Conservation (phyloP, 129 eudicot species). For the Oenanthe sinensis region DNA sequence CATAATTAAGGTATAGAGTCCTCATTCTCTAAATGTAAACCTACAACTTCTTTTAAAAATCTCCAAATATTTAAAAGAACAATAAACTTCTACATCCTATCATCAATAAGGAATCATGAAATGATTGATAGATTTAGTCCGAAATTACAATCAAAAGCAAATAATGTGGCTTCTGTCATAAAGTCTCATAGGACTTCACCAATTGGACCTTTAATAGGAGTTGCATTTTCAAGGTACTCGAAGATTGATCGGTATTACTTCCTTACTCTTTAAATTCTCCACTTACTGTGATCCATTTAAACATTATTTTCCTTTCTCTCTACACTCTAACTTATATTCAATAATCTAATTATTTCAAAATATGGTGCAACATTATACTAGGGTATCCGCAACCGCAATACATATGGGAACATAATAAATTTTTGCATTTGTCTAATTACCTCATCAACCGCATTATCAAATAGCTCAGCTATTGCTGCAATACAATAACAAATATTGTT, state of each 20-base stretch:
- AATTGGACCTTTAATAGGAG: background rate
- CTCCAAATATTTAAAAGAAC: background rate
- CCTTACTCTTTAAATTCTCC: background rate
- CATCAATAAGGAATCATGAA: background rate
- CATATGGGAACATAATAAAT: background rate
- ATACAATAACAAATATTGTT: background rate
- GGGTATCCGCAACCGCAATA: background rate
- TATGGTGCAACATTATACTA: background rate
- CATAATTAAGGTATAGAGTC: background rate
- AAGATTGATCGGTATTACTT: background rate
- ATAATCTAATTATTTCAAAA: background rate
- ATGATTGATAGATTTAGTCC: background rate
- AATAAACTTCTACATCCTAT: background rate
- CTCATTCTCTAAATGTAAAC: background rate
- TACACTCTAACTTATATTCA: background rate
- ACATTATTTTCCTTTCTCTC: background rate
- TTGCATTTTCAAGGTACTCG: background rate
- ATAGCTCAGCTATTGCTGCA: constrained; percentile 90
- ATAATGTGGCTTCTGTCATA: background rate
- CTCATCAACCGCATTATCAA: constrained; percentile 96
- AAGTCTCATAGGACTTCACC: background rate
- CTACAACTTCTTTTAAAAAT: background rate
- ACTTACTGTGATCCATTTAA: background rate
- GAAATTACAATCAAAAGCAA: background rate
- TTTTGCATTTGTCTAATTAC: constrained; percentile 23